A percentile compares a stretch with the other conserved stretches of the same genome.
These are phyloP conservation scores for Rhodotorula sp. DNA, from an alignment of 1,284 basidiomycete genomes.

Conservation along the genomic window DNA sequence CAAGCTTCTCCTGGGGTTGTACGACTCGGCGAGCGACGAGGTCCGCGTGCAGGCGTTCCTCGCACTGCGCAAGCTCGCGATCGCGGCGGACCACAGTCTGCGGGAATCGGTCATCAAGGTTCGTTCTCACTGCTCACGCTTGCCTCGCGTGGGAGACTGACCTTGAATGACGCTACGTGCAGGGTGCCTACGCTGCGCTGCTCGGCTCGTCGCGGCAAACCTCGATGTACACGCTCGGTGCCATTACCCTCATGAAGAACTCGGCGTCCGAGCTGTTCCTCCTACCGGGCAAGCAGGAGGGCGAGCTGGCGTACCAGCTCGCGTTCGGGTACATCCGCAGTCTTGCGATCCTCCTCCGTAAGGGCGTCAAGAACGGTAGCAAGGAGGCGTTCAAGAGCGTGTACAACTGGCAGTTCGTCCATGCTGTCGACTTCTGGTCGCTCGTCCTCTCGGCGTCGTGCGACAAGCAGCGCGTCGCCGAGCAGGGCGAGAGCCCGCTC, in stretches of 20 bases:
- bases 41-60: conserved; percentile 87
- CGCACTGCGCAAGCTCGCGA: conserved; percentile 77
- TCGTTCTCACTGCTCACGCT: conserved; percentile 27
- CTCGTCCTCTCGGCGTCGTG: conserved; percentile 82
- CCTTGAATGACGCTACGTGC: conserved; percentile 52
- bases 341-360: conserved; percentile 88
- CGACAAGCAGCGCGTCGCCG: conserved; percentile 61
- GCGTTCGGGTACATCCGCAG: conserved; percentile 97
- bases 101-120: conserved; percentile 87
- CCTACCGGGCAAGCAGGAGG: conserved; percentile 52
- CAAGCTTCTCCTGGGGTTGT: conserved; percentile 81
- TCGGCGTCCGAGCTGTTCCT: conserved; percentile 90
- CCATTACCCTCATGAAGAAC: conserved; percentile 97
- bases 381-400: conserved; percentile 89
- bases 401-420: conserved; percentile 98
- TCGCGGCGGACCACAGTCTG: conserved; percentile 76
- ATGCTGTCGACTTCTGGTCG: conserved; percentile 95
- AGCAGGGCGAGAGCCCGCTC: conserved; percentile 70
- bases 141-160: not conserved
- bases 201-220: conserved; percentile 81
- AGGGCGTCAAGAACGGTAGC: conserved; percentile 83
- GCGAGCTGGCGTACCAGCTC: conserved; percentile 77
- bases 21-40: conserved; percentile 72
- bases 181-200: conserved; percentile 76
- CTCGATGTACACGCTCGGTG: conserved; percentile 82